Conservation (phyloP, 257 asterid species). For the Lycium ferocissimum region DNA sequence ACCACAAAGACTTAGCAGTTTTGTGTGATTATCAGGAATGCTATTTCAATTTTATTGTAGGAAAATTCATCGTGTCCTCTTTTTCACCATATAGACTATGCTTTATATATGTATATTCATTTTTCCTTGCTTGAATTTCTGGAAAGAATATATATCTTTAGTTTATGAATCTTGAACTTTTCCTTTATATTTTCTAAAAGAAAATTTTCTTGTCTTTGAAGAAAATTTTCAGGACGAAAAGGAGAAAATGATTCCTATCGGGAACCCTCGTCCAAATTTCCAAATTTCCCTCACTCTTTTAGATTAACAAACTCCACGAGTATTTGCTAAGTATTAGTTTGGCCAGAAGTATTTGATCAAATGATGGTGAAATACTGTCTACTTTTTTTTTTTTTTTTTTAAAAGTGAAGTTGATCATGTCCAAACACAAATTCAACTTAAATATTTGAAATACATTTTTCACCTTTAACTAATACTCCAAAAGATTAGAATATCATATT, state of each 20-base stretch:
- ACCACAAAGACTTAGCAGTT: not conserved
- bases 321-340: too few relatives aligned
- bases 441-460: too few relatives aligned
- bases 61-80: conserved; percentile 18
- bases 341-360: too few relatives aligned
- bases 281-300: not conserved
- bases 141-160: not conserved
- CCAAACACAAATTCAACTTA: not conserved
- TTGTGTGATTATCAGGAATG: conserved; percentile 12
- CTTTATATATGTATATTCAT: not conserved
- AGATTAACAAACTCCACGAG: too few relatives aligned
- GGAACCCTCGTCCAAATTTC: not conserved
- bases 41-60: not conserved
- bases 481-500: too few relatives aligned
- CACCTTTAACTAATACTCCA: not conserved
- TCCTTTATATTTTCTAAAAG: conserved; percentile 20
- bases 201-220: conserved; percentile 23
- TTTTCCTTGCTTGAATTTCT: not conserved
- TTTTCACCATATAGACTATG: conserved; percentile 9
- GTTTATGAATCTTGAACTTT: conserved; percentile 9
- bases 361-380: too few relatives aligned
- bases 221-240: not conserved
- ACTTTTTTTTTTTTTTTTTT: too few relatives aligned
- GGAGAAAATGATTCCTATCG: not conserved
- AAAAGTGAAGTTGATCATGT: not conserved